phyloP scores from a whole-genome alignment of 768 basidiomycete genomes.

The Suillus weaverae region DNA sequence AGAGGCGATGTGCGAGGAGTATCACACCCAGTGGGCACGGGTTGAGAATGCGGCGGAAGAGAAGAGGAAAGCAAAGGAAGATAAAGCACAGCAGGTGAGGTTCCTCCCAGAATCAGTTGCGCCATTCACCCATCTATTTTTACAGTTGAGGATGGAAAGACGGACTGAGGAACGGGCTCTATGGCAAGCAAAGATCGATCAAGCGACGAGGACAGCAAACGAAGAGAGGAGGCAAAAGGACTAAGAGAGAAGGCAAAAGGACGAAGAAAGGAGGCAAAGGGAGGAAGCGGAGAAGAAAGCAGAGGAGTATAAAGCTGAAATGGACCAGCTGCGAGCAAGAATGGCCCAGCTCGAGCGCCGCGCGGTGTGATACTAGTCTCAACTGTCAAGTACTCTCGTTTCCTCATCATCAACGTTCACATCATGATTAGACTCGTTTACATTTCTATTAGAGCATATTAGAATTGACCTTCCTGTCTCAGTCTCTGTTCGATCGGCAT shows the following conservation, averaged over 20 bases:
- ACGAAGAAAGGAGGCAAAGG: too few relatives aligned
- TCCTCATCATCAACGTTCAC: not conserved
- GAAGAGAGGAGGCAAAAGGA: not conserved
- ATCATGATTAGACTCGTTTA: not conserved
- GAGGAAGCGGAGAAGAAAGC: not conserved
- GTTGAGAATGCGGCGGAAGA: not conserved
- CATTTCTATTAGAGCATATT: not conserved
- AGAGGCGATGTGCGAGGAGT: not conserved
- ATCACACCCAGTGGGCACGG: not conserved
- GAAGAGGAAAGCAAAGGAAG: not conserved
- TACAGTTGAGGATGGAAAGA: not conserved
- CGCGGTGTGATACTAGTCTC: not conserved
- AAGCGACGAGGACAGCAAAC: not conserved
- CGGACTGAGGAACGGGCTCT: not conserved
- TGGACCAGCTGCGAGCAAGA: not conserved
- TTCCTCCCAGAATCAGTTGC: not conserved
- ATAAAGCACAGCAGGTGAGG: not conserved
- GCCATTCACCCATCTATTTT: not conserved
- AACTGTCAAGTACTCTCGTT: not conserved
- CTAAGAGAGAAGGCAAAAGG: not conserved
- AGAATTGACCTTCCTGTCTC: not conserved
- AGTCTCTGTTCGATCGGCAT: not conserved
- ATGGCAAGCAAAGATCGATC: not conserved
- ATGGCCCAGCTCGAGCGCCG: not conserved
- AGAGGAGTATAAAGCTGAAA: not conserved